Evolutionary conservation across 2,329 filamentous ascomycete genomes (phyloP).

Genomic region (Capronia coronata): DNA sequence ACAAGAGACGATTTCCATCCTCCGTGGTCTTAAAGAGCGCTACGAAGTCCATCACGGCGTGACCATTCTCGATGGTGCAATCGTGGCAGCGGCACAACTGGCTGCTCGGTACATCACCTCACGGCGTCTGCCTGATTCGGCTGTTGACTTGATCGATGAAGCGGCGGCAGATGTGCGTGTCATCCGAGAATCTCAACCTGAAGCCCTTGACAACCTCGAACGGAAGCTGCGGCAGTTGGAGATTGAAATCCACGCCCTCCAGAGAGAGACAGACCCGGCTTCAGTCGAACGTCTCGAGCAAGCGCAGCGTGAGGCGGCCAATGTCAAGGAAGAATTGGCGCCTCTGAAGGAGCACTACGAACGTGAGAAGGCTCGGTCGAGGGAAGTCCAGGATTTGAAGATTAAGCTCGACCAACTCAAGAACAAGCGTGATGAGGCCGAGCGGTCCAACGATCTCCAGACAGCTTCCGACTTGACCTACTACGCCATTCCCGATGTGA

Average conservation of each 20-base stretch:
- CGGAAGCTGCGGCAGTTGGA: constrained; percentile 82
- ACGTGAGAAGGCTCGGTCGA: constrained; percentile 81
- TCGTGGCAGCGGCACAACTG: constrained; percentile 84
- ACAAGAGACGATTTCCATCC: constrained; percentile 86
- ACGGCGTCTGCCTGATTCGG: constrained; percentile 86
- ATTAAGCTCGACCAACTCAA: constrained; percentile 87
- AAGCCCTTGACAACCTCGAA: constrained; percentile 91
- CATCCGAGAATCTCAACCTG: constrained; percentile 89
- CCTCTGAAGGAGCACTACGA: constrained; percentile 94
- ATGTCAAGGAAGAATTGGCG: constrained; percentile 85
- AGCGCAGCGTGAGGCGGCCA: constrained; percentile 84
- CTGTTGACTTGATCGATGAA: constrained; percentile 93
- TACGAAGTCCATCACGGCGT: constrained; percentile 99
- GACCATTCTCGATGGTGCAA: constrained; percentile 87
- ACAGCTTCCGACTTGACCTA: constrained; percentile 93
- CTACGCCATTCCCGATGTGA: constrained; percentile 92
- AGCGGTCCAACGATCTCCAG: constrained; percentile 73
- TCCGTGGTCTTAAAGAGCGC: constrained; percentile 95
- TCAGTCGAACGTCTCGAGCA: constrained; percentile 74
- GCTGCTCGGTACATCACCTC: constrained; percentile 90
- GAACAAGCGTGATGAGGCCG: constrained; percentile 89
- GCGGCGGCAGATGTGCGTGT: constrained; percentile 94
- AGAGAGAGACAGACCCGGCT: constrained; percentile 89
- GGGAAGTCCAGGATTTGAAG: constrained; percentile 89
- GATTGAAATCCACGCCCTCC: constrained; percentile 93